phyloP scores from a whole-genome alignment of 2,329 filamentous ascomycete genomes.

The Aspergillus latus region DNA sequence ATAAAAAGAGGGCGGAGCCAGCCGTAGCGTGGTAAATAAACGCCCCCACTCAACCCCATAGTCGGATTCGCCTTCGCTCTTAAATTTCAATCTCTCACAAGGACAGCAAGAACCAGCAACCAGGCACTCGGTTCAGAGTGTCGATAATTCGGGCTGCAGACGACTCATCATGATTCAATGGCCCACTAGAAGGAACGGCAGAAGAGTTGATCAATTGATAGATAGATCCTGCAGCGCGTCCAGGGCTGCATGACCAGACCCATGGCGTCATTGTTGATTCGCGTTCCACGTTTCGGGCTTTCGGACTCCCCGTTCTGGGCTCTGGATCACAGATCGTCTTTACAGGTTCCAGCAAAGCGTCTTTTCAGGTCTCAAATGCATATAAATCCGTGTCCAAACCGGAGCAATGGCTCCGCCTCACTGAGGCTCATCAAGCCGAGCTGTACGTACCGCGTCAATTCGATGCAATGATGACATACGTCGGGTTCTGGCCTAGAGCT shows the following conservation, averaged over 20 bases:
- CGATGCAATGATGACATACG: constrained; percentile 19
- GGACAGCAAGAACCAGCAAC: background rate
- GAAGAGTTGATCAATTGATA: constrained; percentile 2
- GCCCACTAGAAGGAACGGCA: background rate
- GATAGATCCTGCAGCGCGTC: constrained; percentile 12
- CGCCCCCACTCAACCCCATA: constrained; percentile 24
- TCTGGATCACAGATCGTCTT: constrained; percentile 15
- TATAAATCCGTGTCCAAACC: background rate
- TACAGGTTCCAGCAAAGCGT: background rate
- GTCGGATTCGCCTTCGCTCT: background rate
- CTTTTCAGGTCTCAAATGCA: too few species aligned
- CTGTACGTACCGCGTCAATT: background rate
- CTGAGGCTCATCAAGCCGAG: constrained; percentile 7
- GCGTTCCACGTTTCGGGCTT: constrained; percentile 33
- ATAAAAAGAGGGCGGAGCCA: constrained; percentile 17
- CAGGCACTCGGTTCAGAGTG: background rate
- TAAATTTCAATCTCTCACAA: constrained; percentile 5
- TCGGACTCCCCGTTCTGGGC: constrained; percentile 24
- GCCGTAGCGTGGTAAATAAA: constrained; percentile 26
- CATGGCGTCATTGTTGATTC: constrained; percentile 33
- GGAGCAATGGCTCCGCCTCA: background rate
- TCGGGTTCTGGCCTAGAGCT: background rate
- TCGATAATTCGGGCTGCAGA: background rate
- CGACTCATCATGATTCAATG: background rate
- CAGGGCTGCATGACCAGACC: constrained; percentile 4